Base-by-base conservation (phyloP, 352 stramenopile genomes). In the Globisporangium camurandrum region DNA sequence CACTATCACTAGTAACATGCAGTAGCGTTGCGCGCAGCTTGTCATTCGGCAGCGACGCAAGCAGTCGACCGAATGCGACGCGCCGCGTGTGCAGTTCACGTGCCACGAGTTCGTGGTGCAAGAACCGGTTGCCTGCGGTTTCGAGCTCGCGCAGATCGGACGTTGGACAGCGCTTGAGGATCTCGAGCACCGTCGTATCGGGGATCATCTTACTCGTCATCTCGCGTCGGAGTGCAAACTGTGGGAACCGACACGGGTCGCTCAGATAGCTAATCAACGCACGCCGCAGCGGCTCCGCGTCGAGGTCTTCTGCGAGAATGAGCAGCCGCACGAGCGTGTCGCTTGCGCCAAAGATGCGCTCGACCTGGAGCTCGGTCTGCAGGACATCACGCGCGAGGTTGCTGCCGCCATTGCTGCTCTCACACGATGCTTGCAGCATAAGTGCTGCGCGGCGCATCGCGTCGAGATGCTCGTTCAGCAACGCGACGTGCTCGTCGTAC, bases 131-230 rank as follows among this genome's bases (percentile, higher is more conserved):
- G n/a, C 67, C 71, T 12, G 49, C 67, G 9, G 14, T 50, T 20
- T 71, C 65, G 7, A 90, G 55, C 31, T 88, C 75, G 3, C 64
- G 59, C 3, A 86, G 46, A 34, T 90, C 75, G 26, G 47, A 57
- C 0, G 74, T 86, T 4, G 71, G 63, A 0, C 65, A 60, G 22
- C 62, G 46, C 51, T 91, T 86, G 7, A 88, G 44, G 20, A 91
- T 82, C 10, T 70, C 61, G 3, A 88, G 54, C 4, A 91, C 40
- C 1, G 76, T 88, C 0, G 69, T 85, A 37, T 87, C 72, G 0
- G 76, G 66, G 11, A 91, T 66, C 57, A 91, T 69, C 38, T 81
- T 84, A 47, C 75, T 85, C 9, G 76, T 86, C 42, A 91, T 66
- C 24, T 91, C 79, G 1, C 77, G 72, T 2, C 79, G 71, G 34